A percentile compares a stretch with the other conserved stretches of the same genome.
Evolutionary conservation across 192 early-diverging fungal species (phyloP).

Genomic region (Coemansia asiatica): DNA sequence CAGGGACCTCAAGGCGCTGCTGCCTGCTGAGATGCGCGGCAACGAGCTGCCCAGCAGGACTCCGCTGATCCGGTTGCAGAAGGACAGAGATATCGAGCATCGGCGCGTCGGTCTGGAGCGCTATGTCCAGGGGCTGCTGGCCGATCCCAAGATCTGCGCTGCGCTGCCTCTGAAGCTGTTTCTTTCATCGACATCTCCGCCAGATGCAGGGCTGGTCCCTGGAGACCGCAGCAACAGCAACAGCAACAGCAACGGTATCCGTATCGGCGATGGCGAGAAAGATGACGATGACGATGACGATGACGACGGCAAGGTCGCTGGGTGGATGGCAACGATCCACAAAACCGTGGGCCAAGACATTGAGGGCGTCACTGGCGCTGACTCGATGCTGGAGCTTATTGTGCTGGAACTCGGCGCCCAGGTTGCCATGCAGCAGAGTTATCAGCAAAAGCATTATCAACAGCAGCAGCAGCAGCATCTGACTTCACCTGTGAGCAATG

Average conservation of each 20-base stretch:
- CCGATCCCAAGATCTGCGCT: conserved; percentile 60
- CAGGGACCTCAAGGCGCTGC: conserved; percentile 60
- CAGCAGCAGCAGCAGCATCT: neutral
- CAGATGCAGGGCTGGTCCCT: neutral
- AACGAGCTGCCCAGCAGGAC: conserved; percentile 77
- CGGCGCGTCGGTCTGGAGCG: conserved; percentile 65
- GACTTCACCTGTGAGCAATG: conserved; percentile 4
- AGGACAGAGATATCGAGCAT: conserved; percentile 65
- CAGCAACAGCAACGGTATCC: too few relatives aligned
- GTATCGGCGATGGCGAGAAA: too few relatives aligned
- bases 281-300: neutral
- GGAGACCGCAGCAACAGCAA: neutral
- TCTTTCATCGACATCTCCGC: conserved; percentile 57
- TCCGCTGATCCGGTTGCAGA: conserved; percentile 65
- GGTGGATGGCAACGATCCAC: conserved; percentile 64
- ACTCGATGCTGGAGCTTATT: conserved; percentile 70
- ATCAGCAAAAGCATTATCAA: conserved; percentile 14
- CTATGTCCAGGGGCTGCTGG: conserved; percentile 68
- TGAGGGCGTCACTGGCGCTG: conserved; percentile 67
- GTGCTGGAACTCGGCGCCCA: conserved; percentile 69
- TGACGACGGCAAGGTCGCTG: conserved; percentile 3
- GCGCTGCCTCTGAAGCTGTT: conserved; percentile 68
- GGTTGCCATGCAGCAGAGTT: conserved; percentile 50
- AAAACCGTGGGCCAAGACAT: conserved; percentile 73
- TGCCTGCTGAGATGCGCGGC: conserved; percentile 57